These are phyloP conservation scores for Plantago coronopus DNA, from an alignment of 305 asterid genomes.

Conservation along the genomic window DNA sequence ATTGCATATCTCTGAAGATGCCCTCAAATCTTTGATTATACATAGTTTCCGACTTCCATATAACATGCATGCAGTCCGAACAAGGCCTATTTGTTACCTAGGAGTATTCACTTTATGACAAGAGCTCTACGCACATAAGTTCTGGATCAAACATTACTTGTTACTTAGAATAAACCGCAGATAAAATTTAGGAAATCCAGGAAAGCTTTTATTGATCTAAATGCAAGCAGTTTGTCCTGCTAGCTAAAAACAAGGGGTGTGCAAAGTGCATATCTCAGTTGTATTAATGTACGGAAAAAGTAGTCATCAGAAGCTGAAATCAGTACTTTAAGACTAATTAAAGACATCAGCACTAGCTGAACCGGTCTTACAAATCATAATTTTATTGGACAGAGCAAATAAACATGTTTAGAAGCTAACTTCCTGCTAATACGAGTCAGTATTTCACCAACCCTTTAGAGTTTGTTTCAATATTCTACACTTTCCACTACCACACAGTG, in stretches of 20 bases:
- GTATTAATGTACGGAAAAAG: not conserved
- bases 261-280: not conserved
- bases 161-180: too few relatives aligned
- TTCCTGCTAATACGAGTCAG: conserved; percentile 8
- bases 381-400: conserved; percentile 6
- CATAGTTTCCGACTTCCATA: too few relatives aligned
- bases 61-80: too few relatives aligned
- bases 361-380: conserved; percentile 6
- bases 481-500: conserved; percentile 7
- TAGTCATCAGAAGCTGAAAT: conserved; percentile 7
- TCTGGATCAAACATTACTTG: too few relatives aligned
- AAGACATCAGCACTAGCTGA: conserved; percentile 15
- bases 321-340: conserved; percentile 19
- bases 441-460: conserved; percentile 17
- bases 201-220: too few relatives aligned
- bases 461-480: conserved; percentile 5
- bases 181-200: too few relatives aligned
- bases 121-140: too few relatives aligned
- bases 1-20: too few relatives aligned
- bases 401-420: conserved; percentile 21
- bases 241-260: not conserved
- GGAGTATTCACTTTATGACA: too few relatives aligned
- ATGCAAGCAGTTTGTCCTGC: too few relatives aligned
- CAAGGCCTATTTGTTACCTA: too few relatives aligned
- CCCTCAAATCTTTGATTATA: too few relatives aligned